A percentile compares a stretch with the other conserved stretches of the same genome.
phyloP scores from a whole-genome alignment of 495 filamentous ascomycete genomes.

The Schizothecium vesticola region DNA sequence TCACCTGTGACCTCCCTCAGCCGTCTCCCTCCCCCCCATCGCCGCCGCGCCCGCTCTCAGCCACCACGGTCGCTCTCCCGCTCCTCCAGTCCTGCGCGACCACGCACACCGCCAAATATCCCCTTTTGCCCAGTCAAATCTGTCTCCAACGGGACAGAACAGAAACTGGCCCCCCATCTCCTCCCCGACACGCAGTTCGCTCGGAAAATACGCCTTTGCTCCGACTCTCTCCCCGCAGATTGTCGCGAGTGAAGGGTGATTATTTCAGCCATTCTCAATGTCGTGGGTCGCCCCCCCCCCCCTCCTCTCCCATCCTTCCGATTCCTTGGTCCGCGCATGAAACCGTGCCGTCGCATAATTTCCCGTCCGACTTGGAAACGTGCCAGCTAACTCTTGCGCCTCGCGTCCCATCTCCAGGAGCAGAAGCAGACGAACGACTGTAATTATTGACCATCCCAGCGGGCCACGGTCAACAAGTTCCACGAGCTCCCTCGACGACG shows the following conservation, averaged over 20 bases:
- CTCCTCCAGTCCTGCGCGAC: constrained; percentile 4
- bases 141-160: constrained; percentile 13
- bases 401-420: not conserved
- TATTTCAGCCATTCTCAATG: constrained; percentile 40
- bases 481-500: constrained; percentile 32
- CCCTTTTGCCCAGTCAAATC: not conserved
- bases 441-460: constrained; percentile 41
- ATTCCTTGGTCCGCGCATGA: constrained; percentile 6
- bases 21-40: constrained; percentile 5
- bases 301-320: not conserved
- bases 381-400: constrained; percentile 2
- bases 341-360: constrained; percentile 18
- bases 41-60: constrained; percentile 3
- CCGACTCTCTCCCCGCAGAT: constrained; percentile 35
- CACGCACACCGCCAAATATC: constrained; percentile 19
- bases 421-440: constrained; percentile 42
- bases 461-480: constrained; percentile 32
- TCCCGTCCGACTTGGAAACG: not conserved
- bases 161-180: not conserved
- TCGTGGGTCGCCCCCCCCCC: constrained; percentile 34
- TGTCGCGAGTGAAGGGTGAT: constrained; percentile 38
- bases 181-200: not conserved
- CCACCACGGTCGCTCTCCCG: constrained; percentile 7
- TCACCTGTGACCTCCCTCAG: not conserved
- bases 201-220: constrained; percentile 26